These are phyloP conservation scores for Teratosphaeria epicoccoides DNA, from an alignment of 2,329 filamentous ascomycete genomes.

Conservation along the genomic window DNA sequence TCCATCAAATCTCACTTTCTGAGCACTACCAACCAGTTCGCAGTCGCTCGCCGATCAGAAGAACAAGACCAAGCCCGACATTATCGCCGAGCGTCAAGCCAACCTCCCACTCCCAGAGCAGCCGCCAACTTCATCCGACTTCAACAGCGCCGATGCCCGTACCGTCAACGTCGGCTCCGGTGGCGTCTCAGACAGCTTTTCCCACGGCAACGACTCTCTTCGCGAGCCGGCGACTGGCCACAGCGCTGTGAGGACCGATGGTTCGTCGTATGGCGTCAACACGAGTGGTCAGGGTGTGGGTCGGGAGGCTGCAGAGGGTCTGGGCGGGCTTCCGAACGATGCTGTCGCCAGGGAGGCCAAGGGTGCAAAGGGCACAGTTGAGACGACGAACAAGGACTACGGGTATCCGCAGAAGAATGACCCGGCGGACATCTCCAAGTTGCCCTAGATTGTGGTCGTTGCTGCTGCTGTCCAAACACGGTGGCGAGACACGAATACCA, in stretches of 20 bases:
- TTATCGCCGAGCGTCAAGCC: slow-evolving; percentile 57
- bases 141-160: slow-evolving; percentile 58
- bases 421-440: slow-evolving; percentile 13
- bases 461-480: background rate
- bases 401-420: slow-evolving; percentile 34
- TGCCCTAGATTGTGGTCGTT: background rate
- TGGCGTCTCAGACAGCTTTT: slow-evolving; percentile 27
- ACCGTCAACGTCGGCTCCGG: slow-evolving; percentile 63
- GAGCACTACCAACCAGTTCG: background rate
- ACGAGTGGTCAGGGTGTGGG: slow-evolving; percentile 44
- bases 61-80: slow-evolving; percentile 44
- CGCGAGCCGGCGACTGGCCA: slow-evolving; percentile 42
- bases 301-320: slow-evolving; percentile 49
- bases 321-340: slow-evolving; percentile 49
- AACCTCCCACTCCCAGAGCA: slow-evolving; percentile 73
- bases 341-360: slow-evolving; percentile 41
- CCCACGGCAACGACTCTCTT: slow-evolving; percentile 39
- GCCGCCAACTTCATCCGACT: slow-evolving; percentile 66
- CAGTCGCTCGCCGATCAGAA: slow-evolving; percentile 21
- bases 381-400: slow-evolving; percentile 8
- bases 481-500: background rate
- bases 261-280: slow-evolving; percentile 45
- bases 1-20: background rate
- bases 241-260: slow-evolving; percentile 41
- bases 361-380: slow-evolving; percentile 20